A percentile compares a stretch with the other conserved stretches of the same genome.
These are phyloP conservation scores for Dendrocalamus latiflorus DNA, from an alignment of 202 grass and related monocot genomes.

Conservation along the genomic window DNA sequence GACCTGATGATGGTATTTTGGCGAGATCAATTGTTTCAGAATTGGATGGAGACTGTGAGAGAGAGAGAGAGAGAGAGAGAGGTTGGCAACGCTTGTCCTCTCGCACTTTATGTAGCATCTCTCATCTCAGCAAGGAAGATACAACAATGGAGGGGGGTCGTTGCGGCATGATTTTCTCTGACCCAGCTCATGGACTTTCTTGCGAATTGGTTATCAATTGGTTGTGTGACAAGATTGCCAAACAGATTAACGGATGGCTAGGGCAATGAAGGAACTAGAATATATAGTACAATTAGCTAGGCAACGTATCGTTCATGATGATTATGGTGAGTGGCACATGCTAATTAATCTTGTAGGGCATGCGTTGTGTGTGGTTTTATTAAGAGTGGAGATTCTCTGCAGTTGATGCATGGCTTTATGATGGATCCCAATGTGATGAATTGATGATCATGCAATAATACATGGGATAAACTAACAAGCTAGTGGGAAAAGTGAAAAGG, in stretches of 20 bases:
- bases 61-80: no score
- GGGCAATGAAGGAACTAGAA: not conserved
- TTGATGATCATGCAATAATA: not conserved
- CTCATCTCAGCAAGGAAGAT: not conserved
- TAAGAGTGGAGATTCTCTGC: constrained; percentile 17
- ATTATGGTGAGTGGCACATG: constrained; percentile 21
- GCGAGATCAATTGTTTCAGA: not conserved
- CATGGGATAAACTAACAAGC: not conserved
- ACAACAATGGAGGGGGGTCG: not conserved
- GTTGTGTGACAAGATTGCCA: constrained; percentile 9
- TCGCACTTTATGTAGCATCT: not conserved
- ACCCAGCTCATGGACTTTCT: not conserved
- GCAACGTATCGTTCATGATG: constrained; percentile 1
- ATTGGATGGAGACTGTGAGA: not conserved
- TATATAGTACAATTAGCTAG: not conserved
- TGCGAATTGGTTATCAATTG: not conserved
- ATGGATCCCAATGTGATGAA: constrained; percentile 29
- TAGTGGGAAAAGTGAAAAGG: not conserved
- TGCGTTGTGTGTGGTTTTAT: not conserved
- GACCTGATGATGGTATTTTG: not conserved
- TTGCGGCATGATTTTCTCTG: not conserved
- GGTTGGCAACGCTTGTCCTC: not conserved
- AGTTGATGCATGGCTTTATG: constrained; percentile 27
- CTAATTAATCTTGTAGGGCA: constrained; percentile 16
- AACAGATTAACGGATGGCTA: not conserved